Evolutionary conservation across 2,329 filamentous ascomycete genomes (phyloP).

Genomic region (Cucurbitaria berberidis): DNA sequence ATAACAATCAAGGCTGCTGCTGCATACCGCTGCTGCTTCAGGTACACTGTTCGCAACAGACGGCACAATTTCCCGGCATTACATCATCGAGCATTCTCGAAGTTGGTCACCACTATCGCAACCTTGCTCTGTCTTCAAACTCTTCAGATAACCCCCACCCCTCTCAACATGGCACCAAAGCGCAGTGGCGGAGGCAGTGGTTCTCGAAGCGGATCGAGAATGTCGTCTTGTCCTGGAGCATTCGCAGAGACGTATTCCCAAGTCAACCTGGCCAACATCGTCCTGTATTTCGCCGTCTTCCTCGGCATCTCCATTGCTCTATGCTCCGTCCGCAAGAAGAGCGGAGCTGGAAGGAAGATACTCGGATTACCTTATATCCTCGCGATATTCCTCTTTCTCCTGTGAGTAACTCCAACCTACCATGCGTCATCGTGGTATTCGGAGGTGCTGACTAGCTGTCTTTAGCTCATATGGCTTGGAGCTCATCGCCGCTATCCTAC

Average conservation of each 20-base stretch:
- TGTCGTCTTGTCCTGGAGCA: slow-evolving; percentile 20
- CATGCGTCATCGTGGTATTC: not conserved
- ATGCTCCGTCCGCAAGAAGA: slow-evolving; percentile 25
- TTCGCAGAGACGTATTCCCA: slow-evolving; percentile 12
- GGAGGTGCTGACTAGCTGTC: slow-evolving; percentile 7
- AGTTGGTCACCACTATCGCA: not conserved
- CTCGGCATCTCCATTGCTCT: slow-evolving; percentile 22
- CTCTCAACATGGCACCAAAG: slow-evolving; percentile 30
- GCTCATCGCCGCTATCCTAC: slow-evolving; percentile 18
- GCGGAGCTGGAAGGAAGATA: slow-evolving; percentile 26
- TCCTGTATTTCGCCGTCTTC: slow-evolving; percentile 25
- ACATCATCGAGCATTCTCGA: not conserved
- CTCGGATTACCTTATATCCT: slow-evolving; percentile 24
- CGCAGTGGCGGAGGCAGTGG: slow-evolving; percentile 25
- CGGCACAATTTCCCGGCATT: no score
- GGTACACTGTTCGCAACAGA: not conserved
- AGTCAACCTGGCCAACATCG: slow-evolving; percentile 21
- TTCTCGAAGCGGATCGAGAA: slow-evolving; percentile 3
- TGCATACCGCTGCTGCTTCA: slow-evolving; percentile 6
- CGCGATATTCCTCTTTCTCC: slow-evolving; percentile 15
- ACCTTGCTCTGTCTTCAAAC: not conserved
- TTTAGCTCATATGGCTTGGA: slow-evolving; percentile 16
- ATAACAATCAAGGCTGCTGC: slow-evolving; percentile 22
- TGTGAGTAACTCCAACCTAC: slow-evolving; percentile 22
- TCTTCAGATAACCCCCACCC: no score